phyloP scores from a whole-genome alignment of 768 basidiomycete species.

The Suillus bovinus region DNA sequence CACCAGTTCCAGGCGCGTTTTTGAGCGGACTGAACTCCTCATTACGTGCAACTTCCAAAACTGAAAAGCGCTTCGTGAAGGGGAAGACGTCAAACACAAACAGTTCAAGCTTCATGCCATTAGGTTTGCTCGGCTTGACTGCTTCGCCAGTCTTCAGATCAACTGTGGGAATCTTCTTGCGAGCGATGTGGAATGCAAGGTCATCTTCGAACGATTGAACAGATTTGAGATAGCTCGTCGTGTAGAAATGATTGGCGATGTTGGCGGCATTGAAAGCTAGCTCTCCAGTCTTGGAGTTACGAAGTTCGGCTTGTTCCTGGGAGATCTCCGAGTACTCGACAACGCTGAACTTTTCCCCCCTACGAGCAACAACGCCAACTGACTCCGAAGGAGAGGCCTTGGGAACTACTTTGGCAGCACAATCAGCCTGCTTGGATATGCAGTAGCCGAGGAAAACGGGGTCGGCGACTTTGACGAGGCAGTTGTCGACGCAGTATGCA shows the following conservation, averaged over 20 bases:
- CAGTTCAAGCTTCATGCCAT: conserved; percentile 98
- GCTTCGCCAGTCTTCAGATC: conserved; percentile 64
- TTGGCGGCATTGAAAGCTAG: conserved; percentile 93
- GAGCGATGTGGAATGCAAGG: conserved; percentile 96
- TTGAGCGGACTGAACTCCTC: conserved; percentile 98
- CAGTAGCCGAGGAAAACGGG: conserved; percentile 96
- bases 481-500: conserved; percentile 98
- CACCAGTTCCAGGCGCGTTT: conserved; percentile 91
- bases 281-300: conserved; percentile 67
- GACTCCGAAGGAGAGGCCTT: conserved; percentile 85
- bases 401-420: conserved; percentile 95
- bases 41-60: conserved; percentile 82
- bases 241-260: conserved; percentile 99
- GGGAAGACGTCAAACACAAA: conserved; percentile 99
- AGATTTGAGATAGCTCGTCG: conserved; percentile 74
- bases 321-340: conserved; percentile 98
- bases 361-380: conserved; percentile 90
- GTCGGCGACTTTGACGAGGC: conserved; percentile 95
- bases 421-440: conserved; percentile 84
- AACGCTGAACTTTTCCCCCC: conserved; percentile 84
- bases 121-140: conserved; percentile 85
- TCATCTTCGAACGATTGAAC: conserved; percentile 82
- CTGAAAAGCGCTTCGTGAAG: conserved; percentile 77
- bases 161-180: conserved; percentile 92
- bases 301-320: conserved; percentile 79